Evolutionary conservation across 2,329 filamentous ascomycete genomes (phyloP), one percentile per base, ranked within the genome.

Genomic region (Diaporthe aspalathi): DNA sequence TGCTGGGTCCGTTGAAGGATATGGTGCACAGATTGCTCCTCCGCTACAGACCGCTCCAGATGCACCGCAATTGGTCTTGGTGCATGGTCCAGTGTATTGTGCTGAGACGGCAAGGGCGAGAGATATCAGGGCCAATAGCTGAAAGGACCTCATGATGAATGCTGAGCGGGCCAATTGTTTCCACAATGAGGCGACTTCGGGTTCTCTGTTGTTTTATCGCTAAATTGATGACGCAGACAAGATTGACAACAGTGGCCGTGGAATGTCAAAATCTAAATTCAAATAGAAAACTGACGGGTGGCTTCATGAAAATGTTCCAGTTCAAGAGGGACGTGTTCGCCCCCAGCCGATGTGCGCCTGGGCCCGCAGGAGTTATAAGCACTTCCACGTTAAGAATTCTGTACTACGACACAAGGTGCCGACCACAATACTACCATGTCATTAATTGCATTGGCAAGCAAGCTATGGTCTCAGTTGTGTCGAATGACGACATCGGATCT

Each of bases 401-500:
- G 43, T 50, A 24, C 43, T 20, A 38, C 29, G n/a, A 32, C 43
- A 32, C n/a, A 5, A 63, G n/a, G 29, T 35, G 43, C 27, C n/a
- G 20, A 63, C 38, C 29, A 16, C 20, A 24, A 12, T 22, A 63
- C 27, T 12, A 38, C 20, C 60, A 49, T 63, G 60, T 50, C 60
- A 49, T 47, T 35, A 49, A 27, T 63, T 2, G 60, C 60, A 63
- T 63, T 63, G 60, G 43, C 60, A 63, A 49, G 29, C 12, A 47
- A 20, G 29, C 60, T 63, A 63, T 5, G 27, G 60, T 63, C 43
- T 63, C 60, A 63, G 17, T 8, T 49, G 20, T 63, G 17, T 38
- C 60, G 7, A 63, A 63, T 63, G 60, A 63, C 27, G 43, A 49
- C 60, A 63, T 63, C 43, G 20, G 60, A 63, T 63, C 60, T 63